Evolutionary conservation across 2,329 filamentous ascomycete genomes (phyloP), one percentile per base, ranked within the genome.

Genomic region (Leptographium flavum): DNA sequence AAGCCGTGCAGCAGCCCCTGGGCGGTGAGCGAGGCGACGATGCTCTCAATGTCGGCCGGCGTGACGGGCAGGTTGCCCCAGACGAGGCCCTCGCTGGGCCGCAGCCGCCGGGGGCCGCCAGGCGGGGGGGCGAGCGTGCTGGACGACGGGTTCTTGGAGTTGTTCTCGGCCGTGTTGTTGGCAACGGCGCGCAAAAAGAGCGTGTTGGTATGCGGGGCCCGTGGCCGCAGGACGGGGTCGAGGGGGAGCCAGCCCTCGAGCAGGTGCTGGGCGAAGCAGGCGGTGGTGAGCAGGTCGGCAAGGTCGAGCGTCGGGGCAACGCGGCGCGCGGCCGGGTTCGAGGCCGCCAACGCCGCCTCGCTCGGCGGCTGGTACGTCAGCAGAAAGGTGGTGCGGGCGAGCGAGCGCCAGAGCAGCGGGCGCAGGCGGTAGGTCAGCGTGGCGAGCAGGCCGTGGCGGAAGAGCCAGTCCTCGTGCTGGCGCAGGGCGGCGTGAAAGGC

Each of bases 1-100:
- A 88, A 95, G 2, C 88, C 90, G 53, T 81, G 79, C 58, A 95
- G 69, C 22, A 94, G 67, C 1, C 83, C 85, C 60, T 94, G 85
- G 42, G 83, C 77, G 19, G 93, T 74, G 13, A 95, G 71, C 11
- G 80, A 81, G 0, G 83, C 76, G 13, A 93, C 71, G 41, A 85
- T 78, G 38, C 78, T 78, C 62, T 94, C 87, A n/a, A 93, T 69
- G 53, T 86, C 81, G 14, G 74, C 64, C 31, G 74, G 62, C 33
- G 75, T 70, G 30, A 79, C 67, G 50, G 67, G 58, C 49, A 73
- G 69, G 55, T 82, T 81, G 17, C 80, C 80, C 63, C 71, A 76
- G n/a, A 81, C 60, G 39, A 79, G 57, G 2, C 77, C 77, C 56
- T 78, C 69, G 54, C 75, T 71, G 1, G 76, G 72, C 41, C 65